phyloP scores from a whole-genome alignment of 805 yeast species.

The Hemisphaericaspora nanyangensis region DNA sequence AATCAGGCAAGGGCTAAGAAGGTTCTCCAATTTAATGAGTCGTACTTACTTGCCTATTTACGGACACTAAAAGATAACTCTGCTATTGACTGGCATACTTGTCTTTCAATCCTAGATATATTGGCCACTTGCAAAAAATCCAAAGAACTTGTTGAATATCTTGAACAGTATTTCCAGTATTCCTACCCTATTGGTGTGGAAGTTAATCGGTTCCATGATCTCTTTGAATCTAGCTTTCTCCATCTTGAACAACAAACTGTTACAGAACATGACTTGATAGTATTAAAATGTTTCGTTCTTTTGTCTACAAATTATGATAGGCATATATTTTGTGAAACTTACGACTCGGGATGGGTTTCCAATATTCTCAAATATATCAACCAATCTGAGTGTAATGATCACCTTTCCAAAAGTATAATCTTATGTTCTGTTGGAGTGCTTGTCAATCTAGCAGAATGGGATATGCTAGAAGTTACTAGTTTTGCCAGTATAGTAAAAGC shows the following conservation, averaged over 20 bases:
- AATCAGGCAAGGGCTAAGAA: neutral
- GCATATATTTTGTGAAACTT: neutral
- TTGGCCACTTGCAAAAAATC: neutral
- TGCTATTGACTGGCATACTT: neutral
- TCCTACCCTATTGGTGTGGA: neutral
- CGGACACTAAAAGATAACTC: neutral
- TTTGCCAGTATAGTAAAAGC: neutral
- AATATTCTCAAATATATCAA: neutral
- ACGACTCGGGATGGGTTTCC: neutral
- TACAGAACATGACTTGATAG: slow-evolving; percentile 4
- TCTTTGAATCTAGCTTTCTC: neutral
- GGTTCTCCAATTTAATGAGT: neutral
- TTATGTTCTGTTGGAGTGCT: slow-evolving; percentile 7
- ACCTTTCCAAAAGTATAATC: slow-evolving; percentile 1
- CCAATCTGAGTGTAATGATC: neutral
- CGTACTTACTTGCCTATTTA: neutral
- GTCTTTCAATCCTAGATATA: neutral
- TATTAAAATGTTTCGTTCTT: slow-evolving; percentile 10
- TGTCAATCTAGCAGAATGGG: slow-evolving; percentile 9
- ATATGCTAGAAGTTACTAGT: neutral
- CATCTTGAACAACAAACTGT: neutral
- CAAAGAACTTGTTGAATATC: neutral
- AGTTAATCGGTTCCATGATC: neutral
- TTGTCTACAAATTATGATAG: slow-evolving; percentile 10
- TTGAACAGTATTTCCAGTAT: slow-evolving; percentile 1